phyloP scores from a whole-genome alignment of 768 basidiomycete genomes.

The Russula ochroleuca region DNA sequence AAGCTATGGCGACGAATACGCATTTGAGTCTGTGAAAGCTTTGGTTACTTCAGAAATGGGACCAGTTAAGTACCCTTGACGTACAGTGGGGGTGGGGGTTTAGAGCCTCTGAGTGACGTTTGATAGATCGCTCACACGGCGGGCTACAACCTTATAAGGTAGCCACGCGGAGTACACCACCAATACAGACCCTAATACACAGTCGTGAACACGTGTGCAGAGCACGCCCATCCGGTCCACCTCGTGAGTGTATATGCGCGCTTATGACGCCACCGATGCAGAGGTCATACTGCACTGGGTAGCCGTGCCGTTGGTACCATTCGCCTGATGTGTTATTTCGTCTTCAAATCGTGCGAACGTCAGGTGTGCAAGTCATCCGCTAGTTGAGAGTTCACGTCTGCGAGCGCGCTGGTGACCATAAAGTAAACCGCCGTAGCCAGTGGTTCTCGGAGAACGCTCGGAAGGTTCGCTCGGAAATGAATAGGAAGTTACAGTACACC shows the following conservation, averaged over 20 bases:
- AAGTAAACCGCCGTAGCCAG: too few species aligned
- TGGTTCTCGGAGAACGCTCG: neutral
- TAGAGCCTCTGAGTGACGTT: neutral
- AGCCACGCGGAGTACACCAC: neutral
- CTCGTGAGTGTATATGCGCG: neutral
- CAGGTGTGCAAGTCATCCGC: neutral
- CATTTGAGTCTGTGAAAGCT: neutral
- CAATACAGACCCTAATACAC: neutral
- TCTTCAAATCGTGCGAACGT: neutral
- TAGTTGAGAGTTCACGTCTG: neutral
- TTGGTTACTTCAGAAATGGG: neutral
- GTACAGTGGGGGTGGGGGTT: neutral
- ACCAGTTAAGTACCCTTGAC: neutral
- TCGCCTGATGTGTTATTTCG: neutral
- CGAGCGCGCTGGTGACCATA: neutral
- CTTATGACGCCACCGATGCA: neutral
- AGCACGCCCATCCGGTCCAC: neutral
- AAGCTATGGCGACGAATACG: neutral
- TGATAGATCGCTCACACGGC: neutral
- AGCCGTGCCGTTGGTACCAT: neutral
- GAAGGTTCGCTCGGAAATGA: neutral
- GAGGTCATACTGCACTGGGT: neutral
- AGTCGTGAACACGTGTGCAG: neutral
- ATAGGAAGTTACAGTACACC: neutral
- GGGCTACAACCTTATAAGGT: neutral